A percentile compares a stretch with the other conserved stretches of the same genome.
Conservation (phyloP, 2,329 filamentous ascomycete species). For the Leptodontidium sp. region DNA sequence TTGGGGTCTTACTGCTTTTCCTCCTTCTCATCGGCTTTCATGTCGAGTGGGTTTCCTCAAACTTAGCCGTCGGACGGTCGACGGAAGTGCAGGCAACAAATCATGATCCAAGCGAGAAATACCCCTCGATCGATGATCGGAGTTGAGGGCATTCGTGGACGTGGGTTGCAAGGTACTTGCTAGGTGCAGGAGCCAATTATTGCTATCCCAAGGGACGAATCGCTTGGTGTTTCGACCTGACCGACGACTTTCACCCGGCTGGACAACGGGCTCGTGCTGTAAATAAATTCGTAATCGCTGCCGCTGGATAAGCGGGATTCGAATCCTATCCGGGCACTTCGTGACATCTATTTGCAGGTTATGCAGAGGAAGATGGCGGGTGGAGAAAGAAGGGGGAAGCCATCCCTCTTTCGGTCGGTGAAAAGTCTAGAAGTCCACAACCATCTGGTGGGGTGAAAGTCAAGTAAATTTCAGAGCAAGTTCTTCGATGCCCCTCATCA, state of each 20-base stretch:
- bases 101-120: slow-evolving; percentile 17
- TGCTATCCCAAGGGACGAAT: not conserved
- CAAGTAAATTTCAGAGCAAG: slow-evolving; percentile 1
- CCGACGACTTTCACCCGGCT: slow-evolving; percentile 15
- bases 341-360: slow-evolving; percentile 28
- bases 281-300: slow-evolving; percentile 19
- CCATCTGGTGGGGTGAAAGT: slow-evolving; percentile 24
- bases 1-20: slow-evolving; percentile 18
- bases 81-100: slow-evolving; percentile 23
- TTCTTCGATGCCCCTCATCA: slow-evolving; percentile 19
- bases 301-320: slow-evolving; percentile 10
- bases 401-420: not conserved
- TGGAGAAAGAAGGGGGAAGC: slow-evolving; percentile 13
- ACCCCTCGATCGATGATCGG: slow-evolving; percentile 16
- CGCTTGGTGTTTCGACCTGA: slow-evolving; percentile 25
- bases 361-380: slow-evolving; percentile 16
- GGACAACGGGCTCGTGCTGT: not conserved
- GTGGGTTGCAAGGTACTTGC: not conserved
- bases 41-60: slow-evolving; percentile 13
- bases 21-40: slow-evolving; percentile 2
- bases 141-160: slow-evolving; percentile 14
- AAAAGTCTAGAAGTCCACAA: slow-evolving; percentile 8
- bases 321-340: slow-evolving; percentile 16
- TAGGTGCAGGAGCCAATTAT: not conserved
- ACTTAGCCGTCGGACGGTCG: slow-evolving; percentile 27